Base-by-base conservation (phyloP, 2,329 filamentous ascomycete genomes). In the Aspergillus cejpii region DNA sequence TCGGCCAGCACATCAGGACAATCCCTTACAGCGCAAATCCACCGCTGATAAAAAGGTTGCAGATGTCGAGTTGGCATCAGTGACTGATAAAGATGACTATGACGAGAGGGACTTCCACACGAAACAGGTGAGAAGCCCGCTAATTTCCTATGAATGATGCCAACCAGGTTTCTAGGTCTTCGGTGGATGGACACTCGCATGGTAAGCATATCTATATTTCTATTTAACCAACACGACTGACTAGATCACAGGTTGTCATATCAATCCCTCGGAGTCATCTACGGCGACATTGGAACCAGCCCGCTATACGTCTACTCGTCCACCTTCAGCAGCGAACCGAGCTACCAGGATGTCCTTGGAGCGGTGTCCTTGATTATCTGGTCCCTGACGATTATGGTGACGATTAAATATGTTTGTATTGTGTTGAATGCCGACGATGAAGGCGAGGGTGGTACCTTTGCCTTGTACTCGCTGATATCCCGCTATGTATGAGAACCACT, bases 211-310 rank as follows among this genome's bases (percentile, higher is more conserved):
- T n/a, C 15, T 33, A 15, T 33, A 33, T 8, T 14, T 1, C 6
- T 4, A 31, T 31, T 14, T 15, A 5, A 33, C 4, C 15, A 3
- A 10, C 10, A 15, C 6, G 10, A 33, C 29, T 33, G 14, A 15
- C 15, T 10, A 33, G 8, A 14, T 3, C 24, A 43, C 12, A 62
- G 70, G 65, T 68, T 77, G 11, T 72, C 76, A 6, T 80, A 79
- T 55, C 75, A 79, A 52, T 75, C 72, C 1, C 71, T 73, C 24
- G 77, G 77, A 26, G 75, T 78, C 45, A 79, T 79, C 41, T 79
- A 79, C 48, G 76, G 76, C n/a, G 76, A 80, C 47, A 79, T 80
- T 48, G 76, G 76, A 15, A 80, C 76, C 5, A 74, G 70, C 34
- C 76, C 77, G 2, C 69, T 80, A 3, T 80, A 80, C 55, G 77